phyloP scores from a whole-genome alignment of 129 eudicot species.

The Flaveria linearis region DNA sequence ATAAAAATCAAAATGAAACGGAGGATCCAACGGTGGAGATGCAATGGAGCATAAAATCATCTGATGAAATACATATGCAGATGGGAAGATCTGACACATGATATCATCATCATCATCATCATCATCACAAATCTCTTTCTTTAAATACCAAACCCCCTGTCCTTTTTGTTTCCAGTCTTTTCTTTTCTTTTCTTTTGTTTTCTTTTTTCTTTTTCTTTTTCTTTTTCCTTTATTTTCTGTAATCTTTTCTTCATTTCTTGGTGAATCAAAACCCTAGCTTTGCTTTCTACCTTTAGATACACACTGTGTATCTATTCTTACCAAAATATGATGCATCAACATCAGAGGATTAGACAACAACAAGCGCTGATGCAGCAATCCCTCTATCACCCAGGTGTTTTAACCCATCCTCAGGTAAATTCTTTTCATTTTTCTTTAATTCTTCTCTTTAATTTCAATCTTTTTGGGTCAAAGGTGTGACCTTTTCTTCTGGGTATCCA shows the following conservation, averaged over 20 bases:
- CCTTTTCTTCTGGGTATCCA: slow-evolving; percentile 22
- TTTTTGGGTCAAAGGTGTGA: slow-evolving; percentile 10
- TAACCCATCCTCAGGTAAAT: slow-evolving; percentile 59
- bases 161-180: slow-evolving; percentile 18
- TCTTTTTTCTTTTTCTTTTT: neutral
- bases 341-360: slow-evolving; percentile 59
- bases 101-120: slow-evolving; percentile 39
- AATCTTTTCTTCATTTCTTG: neutral
- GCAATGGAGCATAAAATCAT: slow-evolving; percentile 1
- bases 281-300: slow-evolving; percentile 19
- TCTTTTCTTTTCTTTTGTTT: slow-evolving; percentile 6
- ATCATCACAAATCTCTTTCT: slow-evolving; percentile 38
- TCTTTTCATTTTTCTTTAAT: neutral
- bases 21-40: slow-evolving; percentile 29
- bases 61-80: slow-evolving; percentile 20
- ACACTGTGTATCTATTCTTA: slow-evolving; percentile 5
- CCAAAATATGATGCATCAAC: slow-evolving; percentile 50
- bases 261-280: slow-evolving; percentile 35
- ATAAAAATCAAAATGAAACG: too few relatives aligned
- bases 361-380: slow-evolving; percentile 69
- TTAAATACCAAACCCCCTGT: slow-evolving; percentile 20
- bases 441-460: neutral
- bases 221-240: neutral
- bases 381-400: slow-evolving; percentile 82
- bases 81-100: slow-evolving; percentile 34